Base-by-base conservation (phyloP, 768 basidiomycete genomes). In the Pseudohyphozyma bogoriensis region DNA sequence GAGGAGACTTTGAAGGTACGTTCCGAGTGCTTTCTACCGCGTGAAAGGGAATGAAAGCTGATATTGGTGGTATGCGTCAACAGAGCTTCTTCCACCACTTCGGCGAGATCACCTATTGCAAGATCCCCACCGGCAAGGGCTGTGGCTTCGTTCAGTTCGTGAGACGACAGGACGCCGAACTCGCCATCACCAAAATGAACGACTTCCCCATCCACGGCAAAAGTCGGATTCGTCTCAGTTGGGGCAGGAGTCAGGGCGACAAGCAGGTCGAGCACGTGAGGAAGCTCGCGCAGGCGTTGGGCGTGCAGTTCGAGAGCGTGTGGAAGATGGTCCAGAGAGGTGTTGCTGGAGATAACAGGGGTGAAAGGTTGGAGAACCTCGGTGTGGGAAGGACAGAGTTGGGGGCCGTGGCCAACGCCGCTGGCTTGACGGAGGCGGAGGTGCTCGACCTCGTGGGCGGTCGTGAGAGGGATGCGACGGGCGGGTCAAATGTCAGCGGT, bases 61-160 rank as follows among this genome's bases (percentile, higher is more conserved):
- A 49, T 55, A 33, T 31, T 59, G 71, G 44, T 68, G 60, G 33
- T 29, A n/a, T n/a, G n/a, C n/a, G n/a, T 58, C 10, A 7, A 42
- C 64, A 61, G 62, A 59, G 60, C 26, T 70, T 69, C 62, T 71
- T 71, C 64, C 64, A 68, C 45, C 70, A 69, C 56, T 71, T 71
- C 50, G 70, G 70, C 60, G 68, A 69, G 33, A 71, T 71, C 42
- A 68, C 66, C 12, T 70, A 70, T 62, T 90, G 93, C 71, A 93
- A 92, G 74, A 90, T 95, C n/a, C 91, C 91, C 15, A 85, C 88
- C 46, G 89, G 89, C 53, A 93, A 93, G 71, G 87, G 91, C 65
- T 95, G 91, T 68, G 91, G 91, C 1, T 95, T 95, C 70, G 91
- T 95, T 47, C 91, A 95, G 75, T 95, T 89, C 69, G 87, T 93